Base-by-base conservation (phyloP, 2,329 filamentous ascomycete genomes). In the Colletotrichum sp. region DNA sequence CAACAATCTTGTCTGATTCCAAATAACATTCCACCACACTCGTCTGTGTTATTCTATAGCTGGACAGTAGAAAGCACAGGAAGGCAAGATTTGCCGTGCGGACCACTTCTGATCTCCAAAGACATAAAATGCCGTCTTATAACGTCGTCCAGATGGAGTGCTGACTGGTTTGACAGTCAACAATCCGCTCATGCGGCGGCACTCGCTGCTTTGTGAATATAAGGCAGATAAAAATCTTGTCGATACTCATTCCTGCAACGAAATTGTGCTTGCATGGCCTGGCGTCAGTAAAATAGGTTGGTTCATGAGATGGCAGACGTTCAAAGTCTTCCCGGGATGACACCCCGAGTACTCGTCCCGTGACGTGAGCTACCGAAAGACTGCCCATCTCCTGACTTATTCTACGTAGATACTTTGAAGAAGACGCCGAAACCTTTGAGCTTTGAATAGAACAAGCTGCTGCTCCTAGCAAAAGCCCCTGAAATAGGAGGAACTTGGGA, bases 191-290 rank as follows among this genome's bases (percentile, higher is more conserved):
- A 22, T 13, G 44, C 3, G 44, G 5, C 6, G n/a, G 22, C 44
- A 4, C 44, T 48, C 2, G 4, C n/a, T 22, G 44, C 44, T 12
- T 22, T 48, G 44, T 13, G 44, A 48, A 6, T 22, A 48, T 3
- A 22, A 48, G 6, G 5, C 0, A n/a, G 44, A 12, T 13, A 22
- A 22, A 10, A 12, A 3, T 1, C 1, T 48, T 22, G 1, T 22
- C 18, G 44, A 13, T 12, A 22, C 44, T 7, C 44, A 48, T 10
- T 48, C n/a, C n/a, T n/a, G 44, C 1, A 48, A 7, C n/a, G n/a
- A 13, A 13, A 22, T 48, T 22, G 9, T 48, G 18, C 9, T 12
- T 48, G 44, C n/a, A 8, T 22, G 18, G 18, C 8, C 10, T n/a
- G 6, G 44, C n/a, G 5, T 12, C 44, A 48, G 10, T 10, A 22